Base-by-base conservation (phyloP, 2,329 filamentous ascomycete species). In the Trichoderma sp. region DNA sequence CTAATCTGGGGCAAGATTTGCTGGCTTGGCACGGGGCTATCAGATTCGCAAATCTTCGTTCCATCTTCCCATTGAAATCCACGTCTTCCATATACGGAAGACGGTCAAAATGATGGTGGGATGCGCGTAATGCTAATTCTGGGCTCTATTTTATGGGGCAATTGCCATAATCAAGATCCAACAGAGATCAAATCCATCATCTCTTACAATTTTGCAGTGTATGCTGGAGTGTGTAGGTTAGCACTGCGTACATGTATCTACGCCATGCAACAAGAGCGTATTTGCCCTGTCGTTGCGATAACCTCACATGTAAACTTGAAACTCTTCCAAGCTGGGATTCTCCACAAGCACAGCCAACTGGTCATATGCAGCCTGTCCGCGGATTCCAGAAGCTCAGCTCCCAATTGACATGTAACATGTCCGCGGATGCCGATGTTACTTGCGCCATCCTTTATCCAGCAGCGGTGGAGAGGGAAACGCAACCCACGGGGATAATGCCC, bases 91-190 rank as follows among this genome's bases (percentile, higher is more conserved):
- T 51, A 59, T 30, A 14, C 4, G 28, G 51, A 46, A 51, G 24
- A 52, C 18, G 2, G 46, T 10, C 24, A 34, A 49, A 28, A 2
- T n/a, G 28, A 11, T 3, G 51, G 7, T 8, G 21, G 16, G 10
- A 39, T 63, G 59, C 46, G 60, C 60, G 46, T 64, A 64, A 64
- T 64, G 18, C 18, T 43, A 8, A n/a, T 43, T 54, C 46, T 16
- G 46, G 39, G 46, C 60, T 54, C 34, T 64, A 64, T 28, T 64
- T 54, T 54, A 46, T 64, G 60, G 60, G 46, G 60, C 28, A 28
- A 28, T 34, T 18, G 60, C 6, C 18, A 49, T 30, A 26, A 6
- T 43, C 16, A 10, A n/a, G 18, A 43, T 43, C 39, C 7, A 43
- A 43, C 18, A 10, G 39, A 54, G 46, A 63, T 63, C 46, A 54